Percentiles rank a stretch among this genome's conserved stretches.
These are phyloP conservation scores for Eucalyptus erythrocorys DNA, from an alignment of 345 rosid genomes.

Conservation along the genomic window DNA sequence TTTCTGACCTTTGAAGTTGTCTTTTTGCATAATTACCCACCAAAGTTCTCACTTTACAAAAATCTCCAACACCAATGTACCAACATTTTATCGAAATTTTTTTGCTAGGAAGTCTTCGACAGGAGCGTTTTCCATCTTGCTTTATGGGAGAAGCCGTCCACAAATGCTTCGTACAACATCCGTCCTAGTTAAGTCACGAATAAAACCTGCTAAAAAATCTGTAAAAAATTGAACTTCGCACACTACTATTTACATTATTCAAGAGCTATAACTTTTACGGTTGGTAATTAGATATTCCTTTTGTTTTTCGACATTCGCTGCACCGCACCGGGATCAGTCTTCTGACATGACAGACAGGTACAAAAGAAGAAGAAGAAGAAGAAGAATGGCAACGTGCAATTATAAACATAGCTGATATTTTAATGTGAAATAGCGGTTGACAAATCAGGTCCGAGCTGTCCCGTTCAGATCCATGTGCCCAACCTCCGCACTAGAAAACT, in stretches of 20 bases:
- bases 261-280: not conserved
- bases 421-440: not conserved
- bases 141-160: not conserved
- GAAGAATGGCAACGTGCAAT: not conserved
- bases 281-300: not conserved
- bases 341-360: not conserved
- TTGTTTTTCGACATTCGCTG: not conserved
- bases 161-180: not conserved
- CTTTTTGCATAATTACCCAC: not conserved
- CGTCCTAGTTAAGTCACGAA: not conserved
- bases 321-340: not conserved
- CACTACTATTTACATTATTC: not conserved
- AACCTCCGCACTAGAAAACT: not conserved
- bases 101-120: not conserved
- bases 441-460: not conserved
- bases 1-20: not conserved
- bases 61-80: not conserved
- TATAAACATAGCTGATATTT: not conserved
- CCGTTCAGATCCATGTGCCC: not conserved
- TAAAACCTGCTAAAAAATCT: not conserved
- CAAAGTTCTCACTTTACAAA: not conserved
- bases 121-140: not conserved
- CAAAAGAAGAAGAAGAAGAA: not conserved
- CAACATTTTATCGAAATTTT: not conserved
- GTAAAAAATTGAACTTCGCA: not conserved